These are phyloP conservation scores for Entomortierella lignicola DNA, from an alignment of 192 early-diverging fungal species.

Conservation along the genomic window DNA sequence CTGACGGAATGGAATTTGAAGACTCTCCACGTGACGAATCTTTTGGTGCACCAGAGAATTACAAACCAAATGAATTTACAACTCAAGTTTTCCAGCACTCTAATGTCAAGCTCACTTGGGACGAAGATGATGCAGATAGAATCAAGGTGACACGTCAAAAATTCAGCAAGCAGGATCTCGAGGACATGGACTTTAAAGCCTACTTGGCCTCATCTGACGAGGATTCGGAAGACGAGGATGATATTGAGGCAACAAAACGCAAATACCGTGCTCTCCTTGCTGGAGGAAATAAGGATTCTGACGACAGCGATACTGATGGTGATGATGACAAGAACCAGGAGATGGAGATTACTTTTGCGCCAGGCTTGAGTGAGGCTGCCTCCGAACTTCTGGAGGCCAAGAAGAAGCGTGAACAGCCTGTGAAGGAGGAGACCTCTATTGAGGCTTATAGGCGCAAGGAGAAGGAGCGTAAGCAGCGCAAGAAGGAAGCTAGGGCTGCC, in stretches of 20 bases:
- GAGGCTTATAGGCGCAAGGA: constrained; percentile 84
- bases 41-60: constrained; percentile 69
- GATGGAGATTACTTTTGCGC: constrained; percentile 96
- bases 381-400: constrained; percentile 68
- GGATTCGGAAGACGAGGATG: constrained; percentile 71
- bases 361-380: constrained; percentile 84
- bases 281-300: constrained; percentile 38
- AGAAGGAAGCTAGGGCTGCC: constrained; percentile 61
- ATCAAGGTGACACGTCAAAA: constrained; percentile 80
- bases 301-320: constrained; percentile 52
- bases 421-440: constrained; percentile 86
- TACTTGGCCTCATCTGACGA: constrained; percentile 84
- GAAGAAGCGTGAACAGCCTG: constrained; percentile 56
- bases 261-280: constrained; percentile 64
- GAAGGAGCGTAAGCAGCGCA: constrained; percentile 79
- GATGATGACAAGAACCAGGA: constrained; percentile 70
- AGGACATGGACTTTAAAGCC: constrained; percentile 91
- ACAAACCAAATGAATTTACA: constrained; percentile 76
- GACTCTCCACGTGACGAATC: constrained; percentile 74
- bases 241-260: constrained; percentile 57
- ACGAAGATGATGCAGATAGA: constrained; percentile 91
- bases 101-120: constrained; percentile 96
- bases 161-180: constrained; percentile 89
- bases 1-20: constrained; percentile 90
- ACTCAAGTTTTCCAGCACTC: constrained; percentile 92